phyloP scores from a whole-genome alignment of 768 basidiomycete species.

The Cystoderma amianthinum region DNA sequence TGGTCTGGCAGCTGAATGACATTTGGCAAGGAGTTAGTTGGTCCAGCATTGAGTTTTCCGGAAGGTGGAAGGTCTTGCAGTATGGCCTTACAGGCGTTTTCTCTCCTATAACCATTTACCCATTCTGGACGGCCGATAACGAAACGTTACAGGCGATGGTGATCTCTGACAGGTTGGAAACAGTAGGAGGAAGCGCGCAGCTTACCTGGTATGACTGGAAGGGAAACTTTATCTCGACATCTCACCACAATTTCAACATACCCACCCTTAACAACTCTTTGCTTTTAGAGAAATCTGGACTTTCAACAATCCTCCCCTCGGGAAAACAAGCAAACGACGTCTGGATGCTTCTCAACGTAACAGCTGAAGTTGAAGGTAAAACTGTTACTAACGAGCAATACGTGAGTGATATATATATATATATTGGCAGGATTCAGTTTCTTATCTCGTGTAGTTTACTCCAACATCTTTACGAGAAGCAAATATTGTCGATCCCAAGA shows the following conservation, averaged over 20 bases:
- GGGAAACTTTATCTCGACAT: constrained; percentile 31
- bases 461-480: constrained; percentile 40
- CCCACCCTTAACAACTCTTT: constrained; percentile 46
- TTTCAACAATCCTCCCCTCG: constrained; percentile 36
- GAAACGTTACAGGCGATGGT: constrained; percentile 40
- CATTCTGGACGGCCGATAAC: constrained; percentile 48
- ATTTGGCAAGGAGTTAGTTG: constrained; percentile 56
- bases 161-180: constrained; percentile 45
- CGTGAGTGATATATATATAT: constrained; percentile 21
- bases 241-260: constrained; percentile 29
- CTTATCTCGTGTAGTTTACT: constrained; percentile 31
- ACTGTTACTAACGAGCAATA: constrained; percentile 45
- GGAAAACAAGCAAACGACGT: constrained; percentile 34
- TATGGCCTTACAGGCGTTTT: constrained; percentile 40
- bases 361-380: constrained; percentile 30
- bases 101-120: constrained; percentile 41
- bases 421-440: too few species aligned
- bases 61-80: constrained; percentile 54
- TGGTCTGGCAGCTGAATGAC: constrained; percentile 57
- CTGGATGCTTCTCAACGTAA: constrained; percentile 45
- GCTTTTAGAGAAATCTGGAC: constrained; percentile 29
- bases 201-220: constrained; percentile 56
- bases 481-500: constrained; percentile 42
- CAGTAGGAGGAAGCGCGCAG: constrained; percentile 36
- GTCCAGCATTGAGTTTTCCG: constrained; percentile 49